Evolutionary conservation across 345 rosid species (phyloP).

Genomic region (Dipteronia sinensis): DNA sequence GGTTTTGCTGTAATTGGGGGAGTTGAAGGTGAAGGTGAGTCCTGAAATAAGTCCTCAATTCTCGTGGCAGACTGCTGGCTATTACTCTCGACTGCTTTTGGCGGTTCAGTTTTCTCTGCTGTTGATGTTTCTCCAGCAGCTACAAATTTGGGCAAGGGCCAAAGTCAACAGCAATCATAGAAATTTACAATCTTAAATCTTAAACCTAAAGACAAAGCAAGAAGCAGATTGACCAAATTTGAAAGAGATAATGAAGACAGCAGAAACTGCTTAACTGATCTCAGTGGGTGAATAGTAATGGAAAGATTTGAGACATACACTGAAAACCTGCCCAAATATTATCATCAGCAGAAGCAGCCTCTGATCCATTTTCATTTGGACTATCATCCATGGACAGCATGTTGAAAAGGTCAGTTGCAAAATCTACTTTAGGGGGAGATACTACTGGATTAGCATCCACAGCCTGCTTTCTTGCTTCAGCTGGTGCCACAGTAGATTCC

Average conservation of each 20-base stretch:
- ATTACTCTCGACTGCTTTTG: constrained; percentile 51
- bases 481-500: constrained; percentile 43
- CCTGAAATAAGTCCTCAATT: constrained; percentile 82
- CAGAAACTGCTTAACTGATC: constrained; percentile 7
- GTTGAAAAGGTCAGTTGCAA: constrained; percentile 84
- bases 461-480: constrained; percentile 44
- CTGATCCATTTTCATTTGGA: constrained; percentile 61
- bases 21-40: constrained; percentile 44
- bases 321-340: constrained; percentile 95
- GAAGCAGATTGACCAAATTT: constrained; percentile 17
- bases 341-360: constrained; percentile 66
- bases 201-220: constrained; percentile 6
- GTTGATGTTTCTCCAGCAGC: constrained; percentile 67
- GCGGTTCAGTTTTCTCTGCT: constrained; percentile 45
- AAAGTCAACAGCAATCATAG: constrained; percentile 15
- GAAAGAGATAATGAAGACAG: background rate
- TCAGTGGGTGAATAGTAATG: background rate
- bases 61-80: constrained; percentile 53
- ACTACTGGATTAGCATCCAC: constrained; percentile 42
- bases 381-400: constrained; percentile 86
- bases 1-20: constrained; percentile 50
- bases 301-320: constrained; percentile 49
- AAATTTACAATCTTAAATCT: constrained; percentile 9
- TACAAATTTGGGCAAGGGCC: constrained; percentile 30
- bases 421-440: constrained; percentile 73